Base-by-base conservation (phyloP, 2,329 filamentous ascomycete genomes). In the Aureobasidium sp. region DNA sequence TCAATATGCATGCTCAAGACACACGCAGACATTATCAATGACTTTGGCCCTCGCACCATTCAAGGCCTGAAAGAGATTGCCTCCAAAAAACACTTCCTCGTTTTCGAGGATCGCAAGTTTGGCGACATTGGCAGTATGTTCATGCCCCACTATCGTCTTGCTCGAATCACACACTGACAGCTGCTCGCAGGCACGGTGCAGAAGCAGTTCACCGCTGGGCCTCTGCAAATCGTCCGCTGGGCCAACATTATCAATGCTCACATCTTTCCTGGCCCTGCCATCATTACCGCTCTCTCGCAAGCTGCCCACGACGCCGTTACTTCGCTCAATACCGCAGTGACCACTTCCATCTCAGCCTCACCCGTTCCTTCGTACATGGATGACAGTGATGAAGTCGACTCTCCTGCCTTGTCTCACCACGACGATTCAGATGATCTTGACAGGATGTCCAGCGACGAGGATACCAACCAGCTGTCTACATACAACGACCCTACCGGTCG, bases 1-100 rank as follows among this genome's bases (percentile, higher is more conserved):
- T 78, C 81, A 64, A 85, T 86, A 62, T 83, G 81, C 65, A 71
- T 85, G 32, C 75, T 86, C 61, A 83, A 85, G 71, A 82, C 84
- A 5, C 82, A 85, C 68, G 82, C 81, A 61, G 83, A 86, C 71
- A 83, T 83, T 58, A 80, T 86, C 66, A 78, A 80, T 64, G 83
- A 86, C 71, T 86, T 83, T 77, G 79, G 78, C 14, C 79, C 82
- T 63, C 76, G 81, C 62, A 84, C 82, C 1, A 79, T 80, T 21
- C 67, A 75, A 62, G 74, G 76, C 0, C 68, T 82, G 64, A 71
- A 75, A 53, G 79, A 80, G 41, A 74, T 82, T 47, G 75, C 78
- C 2, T 70, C 71, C 66, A 72, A 78, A 59, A 81, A 81, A 67
- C 74, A 73, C 54, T 82, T 82, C 66, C 63, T 82, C 14, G 73